A percentile compares a stretch with the other conserved stretches of the same genome.
Conservation (phyloP, 345 rosid genomes). For the Raphanus raphanistrum region DNA sequence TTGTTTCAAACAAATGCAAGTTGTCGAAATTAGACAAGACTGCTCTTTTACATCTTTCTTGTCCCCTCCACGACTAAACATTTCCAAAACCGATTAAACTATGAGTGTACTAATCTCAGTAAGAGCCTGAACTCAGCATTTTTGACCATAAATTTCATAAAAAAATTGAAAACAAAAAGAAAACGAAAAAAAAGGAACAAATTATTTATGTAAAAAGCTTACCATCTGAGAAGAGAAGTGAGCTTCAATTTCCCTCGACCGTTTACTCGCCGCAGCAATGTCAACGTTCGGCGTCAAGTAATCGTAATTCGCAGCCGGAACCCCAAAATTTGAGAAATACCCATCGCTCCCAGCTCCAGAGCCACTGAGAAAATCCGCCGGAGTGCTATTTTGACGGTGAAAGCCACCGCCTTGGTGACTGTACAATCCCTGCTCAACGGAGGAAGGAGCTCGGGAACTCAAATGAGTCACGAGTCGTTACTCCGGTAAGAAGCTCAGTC, state of each 20-base stretch:
- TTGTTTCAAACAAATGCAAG: conserved; percentile 33
- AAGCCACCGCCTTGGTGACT: conserved; percentile 43
- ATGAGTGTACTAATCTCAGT: conserved; percentile 13
- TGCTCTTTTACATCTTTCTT: conserved; percentile 26
- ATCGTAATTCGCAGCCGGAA: conserved; percentile 51
- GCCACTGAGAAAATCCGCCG: conserved; percentile 59
- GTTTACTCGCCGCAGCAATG: conserved; percentile 50
- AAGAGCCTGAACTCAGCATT: conserved; percentile 24
- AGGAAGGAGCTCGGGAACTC: conserved; percentile 33
- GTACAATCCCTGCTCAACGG: conserved; percentile 42
- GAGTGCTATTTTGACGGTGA: conserved; percentile 70
- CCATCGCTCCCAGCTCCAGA: conserved; percentile 47
- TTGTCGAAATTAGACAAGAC: conserved; percentile 35
- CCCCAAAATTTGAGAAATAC: conserved; percentile 50
- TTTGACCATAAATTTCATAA: conserved; percentile 5
- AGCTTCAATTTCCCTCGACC: conserved; percentile 36
- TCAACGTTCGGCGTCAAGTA: conserved; percentile 47
- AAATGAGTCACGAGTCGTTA: conserved; percentile 41
- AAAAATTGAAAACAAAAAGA: not conserved
- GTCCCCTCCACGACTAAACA: conserved; percentile 1
- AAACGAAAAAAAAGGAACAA: not conserved
- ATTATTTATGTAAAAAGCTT: not conserved
- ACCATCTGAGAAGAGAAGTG: conserved; percentile 50
- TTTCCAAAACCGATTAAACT: not conserved
- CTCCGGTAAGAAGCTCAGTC: conserved; percentile 57